Percentiles rank a stretch among this genome's conserved stretches.
Evolutionary conservation across 805 yeast species (phyloP).

Genomic region (Candida taoyuanica): DNA sequence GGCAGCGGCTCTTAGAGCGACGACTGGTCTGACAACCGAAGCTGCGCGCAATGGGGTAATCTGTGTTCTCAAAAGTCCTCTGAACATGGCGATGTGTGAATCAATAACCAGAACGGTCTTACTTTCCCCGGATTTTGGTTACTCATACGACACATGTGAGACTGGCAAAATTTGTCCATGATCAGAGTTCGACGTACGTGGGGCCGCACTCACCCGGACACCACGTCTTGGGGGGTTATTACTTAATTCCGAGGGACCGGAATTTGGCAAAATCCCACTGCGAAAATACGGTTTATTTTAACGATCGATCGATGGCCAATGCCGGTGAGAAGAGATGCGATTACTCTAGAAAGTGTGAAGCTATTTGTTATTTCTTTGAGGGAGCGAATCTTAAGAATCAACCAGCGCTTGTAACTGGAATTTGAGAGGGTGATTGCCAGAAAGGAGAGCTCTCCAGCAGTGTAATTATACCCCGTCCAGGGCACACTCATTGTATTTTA

Average conservation of each 20-base stretch:
- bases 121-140: too few relatives aligned
- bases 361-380: neutral
- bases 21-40: constrained; percentile 7
- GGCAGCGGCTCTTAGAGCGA: constrained; percentile 7
- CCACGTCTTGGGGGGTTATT: constrained; percentile 1
- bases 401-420: too few relatives aligned
- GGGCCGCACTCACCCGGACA: constrained; percentile 3
- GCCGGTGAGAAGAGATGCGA: constrained; percentile 10
- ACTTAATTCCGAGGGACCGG: neutral
- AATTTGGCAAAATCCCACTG: too few relatives aligned
- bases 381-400: neutral
- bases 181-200: neutral
- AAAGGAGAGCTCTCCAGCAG: too few relatives aligned
- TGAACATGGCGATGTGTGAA: constrained; percentile 24
- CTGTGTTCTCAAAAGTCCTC: constrained; percentile 17
- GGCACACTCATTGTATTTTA: too few relatives aligned
- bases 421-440: too few relatives aligned
- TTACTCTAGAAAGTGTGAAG: constrained; percentile 2
- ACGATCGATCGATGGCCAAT: too few relatives aligned
- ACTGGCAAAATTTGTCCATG: constrained; percentile 8
- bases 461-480: too few relatives aligned
- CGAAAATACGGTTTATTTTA: too few relatives aligned
- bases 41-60: constrained; percentile 9
- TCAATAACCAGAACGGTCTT: too few relatives aligned
- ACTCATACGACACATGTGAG: too few relatives aligned